Evolutionary conservation across 495 filamentous ascomycete genomes (phyloP), one percentile per base, ranked within the genome.

Genomic region (Entonaema liquescens): DNA sequence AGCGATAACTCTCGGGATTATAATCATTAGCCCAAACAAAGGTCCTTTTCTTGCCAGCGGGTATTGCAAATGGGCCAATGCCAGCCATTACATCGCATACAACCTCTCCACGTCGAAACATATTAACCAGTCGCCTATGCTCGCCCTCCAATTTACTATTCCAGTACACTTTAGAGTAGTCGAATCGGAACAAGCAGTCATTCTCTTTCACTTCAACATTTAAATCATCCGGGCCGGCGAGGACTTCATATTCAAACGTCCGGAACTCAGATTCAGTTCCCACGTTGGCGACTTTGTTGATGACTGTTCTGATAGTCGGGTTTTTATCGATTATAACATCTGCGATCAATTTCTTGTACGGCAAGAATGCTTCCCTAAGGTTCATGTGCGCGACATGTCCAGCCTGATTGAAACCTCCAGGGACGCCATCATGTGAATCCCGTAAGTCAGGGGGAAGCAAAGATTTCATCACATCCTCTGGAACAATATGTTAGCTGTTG

Each of bases 71-170:
- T 1, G 95, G 95, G 1, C 95, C 95, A 47, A 99, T 92, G 33
- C 95, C 95, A 8, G 95, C 94, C 95, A 99, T 99, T 65, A 98
- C 92, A 78, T 99, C 95, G 82, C 91, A 93, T 7, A 98, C 92
- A 25, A 94, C 93, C 70, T 98, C 92, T 23, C 95, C 93, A 1
- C 88, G 86, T 42, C 86, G 80, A 82, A 98, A 99, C 59, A 91
- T 82, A 50, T 87, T 81, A 62, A 96, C 87, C 9, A 99, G 81
- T 2, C 95, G 85, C 50, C 88, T 86, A 77, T 99, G 95, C 78
- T 99, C 95, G 11, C 89, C 91, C 65, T 94, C 89, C 11, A 99
- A 84, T 62, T 94, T 87, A 69, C 87, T 92, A 80, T 99, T 99
- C 95, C 95, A 99, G 82, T 98, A 99, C 1, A 98, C 96, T 47